Percentiles rank a stretch among this genome's conserved stretches.
Conservation (phyloP, 176 grass and related monocot species). For the Aechmea fasciata region DNA sequence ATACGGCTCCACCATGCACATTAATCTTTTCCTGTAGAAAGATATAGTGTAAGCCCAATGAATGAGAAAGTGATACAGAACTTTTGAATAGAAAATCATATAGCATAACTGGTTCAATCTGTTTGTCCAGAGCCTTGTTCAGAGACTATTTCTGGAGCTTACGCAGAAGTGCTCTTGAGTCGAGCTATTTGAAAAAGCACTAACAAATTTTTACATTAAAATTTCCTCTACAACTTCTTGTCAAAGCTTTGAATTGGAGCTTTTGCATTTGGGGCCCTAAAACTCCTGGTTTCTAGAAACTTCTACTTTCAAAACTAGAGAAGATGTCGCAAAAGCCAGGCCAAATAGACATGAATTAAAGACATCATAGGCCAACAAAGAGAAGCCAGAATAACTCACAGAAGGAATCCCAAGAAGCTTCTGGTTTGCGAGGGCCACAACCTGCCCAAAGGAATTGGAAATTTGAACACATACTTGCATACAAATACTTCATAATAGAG, state of each 20-base stretch:
- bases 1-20: constrained; percentile 86
- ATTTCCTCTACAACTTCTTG: no score
- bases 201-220: no score
- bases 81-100: constrained; percentile 7
- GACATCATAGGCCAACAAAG: not conserved
- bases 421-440: constrained; percentile 94
- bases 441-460: constrained; percentile 35
- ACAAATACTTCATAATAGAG: not conserved
- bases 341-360: no score
- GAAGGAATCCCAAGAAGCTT: constrained; percentile 85
- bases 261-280: no score
- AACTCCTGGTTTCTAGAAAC: no score
- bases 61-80: constrained; percentile 7
- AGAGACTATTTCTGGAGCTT: no score
- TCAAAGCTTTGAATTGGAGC: no score
- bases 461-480: not conserved
- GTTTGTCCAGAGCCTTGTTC: no score
- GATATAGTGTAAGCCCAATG: not conserved
- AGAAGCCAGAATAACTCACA: constrained; percentile 34
- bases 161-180: no score
- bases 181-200: no score
- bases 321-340: no score
- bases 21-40: constrained; percentile 74
- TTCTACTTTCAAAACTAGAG: no score
- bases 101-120: constrained; percentile 2